Evolutionary conservation across 371 early-diverging fungal species (phyloP), one percentile per base, ranked within the genome.

Genomic region (Capillidium heterosporum): DNA sequence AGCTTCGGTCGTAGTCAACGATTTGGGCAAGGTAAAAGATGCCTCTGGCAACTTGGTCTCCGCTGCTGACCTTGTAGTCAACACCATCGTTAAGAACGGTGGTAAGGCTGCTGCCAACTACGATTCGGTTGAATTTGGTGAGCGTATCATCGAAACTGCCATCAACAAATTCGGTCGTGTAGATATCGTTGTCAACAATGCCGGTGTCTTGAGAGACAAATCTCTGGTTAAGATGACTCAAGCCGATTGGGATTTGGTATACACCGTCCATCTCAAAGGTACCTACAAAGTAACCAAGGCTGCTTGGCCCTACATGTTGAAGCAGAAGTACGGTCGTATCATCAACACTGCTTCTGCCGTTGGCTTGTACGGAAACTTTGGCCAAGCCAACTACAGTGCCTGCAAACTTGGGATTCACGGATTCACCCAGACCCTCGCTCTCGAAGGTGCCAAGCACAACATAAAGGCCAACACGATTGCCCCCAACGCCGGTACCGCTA

Each of bases 341-440:
- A 78, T 82, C 63, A 82, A 78, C 57, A 84, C 84, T 49, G 79
- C 87, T 28, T 95, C 95, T 46, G 87, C 96, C 58, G 97, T 95
- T 60, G 98, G 97, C 63, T 71, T 98, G 32, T 95, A 95, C 69
- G 97, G 97, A 65, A 98, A 97, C 82, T 98, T 97, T 81, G 98
- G 98, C 48, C 95, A 95, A 74, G 86, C 93, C 48, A 95, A 95
- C 80, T 97, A 95, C 71, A 76, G 77, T 46, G 78, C 90, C 57
- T 70, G 95, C 58, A 98, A 98, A 68, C 76, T 89, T 61, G 98
- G 91, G 40, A 77, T 98, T 32, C 81, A 87, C 59, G 89, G 91
- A 32, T 83, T 98, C 65, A 79, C 89, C 61, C 74, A 79, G 61
- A 85, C 96, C 13, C 76, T 96, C 59, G 96, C 98, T 27, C 73